Base-by-base conservation (phyloP, 2,329 filamentous ascomycete genomes). In the Ophiosphaerella korrae region DNA sequence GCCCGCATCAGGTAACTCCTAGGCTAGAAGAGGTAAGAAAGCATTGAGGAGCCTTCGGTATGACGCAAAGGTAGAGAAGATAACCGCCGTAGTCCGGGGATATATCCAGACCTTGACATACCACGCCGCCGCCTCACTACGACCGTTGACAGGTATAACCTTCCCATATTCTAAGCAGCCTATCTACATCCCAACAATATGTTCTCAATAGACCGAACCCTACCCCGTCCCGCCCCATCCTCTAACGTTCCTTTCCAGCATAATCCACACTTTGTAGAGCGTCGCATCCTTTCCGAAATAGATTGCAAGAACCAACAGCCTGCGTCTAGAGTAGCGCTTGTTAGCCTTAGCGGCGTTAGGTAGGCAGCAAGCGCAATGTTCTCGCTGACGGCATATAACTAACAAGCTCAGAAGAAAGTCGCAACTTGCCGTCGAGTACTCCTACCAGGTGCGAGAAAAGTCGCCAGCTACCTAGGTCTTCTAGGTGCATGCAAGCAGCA, bases 261-360 rank as follows among this genome's bases (percentile, higher is more conserved):
- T 9, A 64, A 68, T 34, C 31, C 44, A 8, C 48, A 68, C 38
- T 70, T 68, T 44, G 45, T 70, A 7, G 53, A 61, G 8, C 60
- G 66, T 12, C 34, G 45, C 0, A 52, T 39, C 3, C 42, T 64
- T 3, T 13, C 12, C 3, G 46, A 16, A n/a, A 34, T 50, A 38
- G 36, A 24, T 50, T 12, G 7, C 9, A 24, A 48, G 13, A 50
- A 16, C 34, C 7, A 33, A 33, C 9, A 11, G 13, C 39, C 42
- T 31, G 50, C 39, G 14, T 43, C 26, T 8, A 32, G 52, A 21
- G 42, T 50, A 21, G 55, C 59, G 8, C 41, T 62, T 18, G 26
- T 29, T 29, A 5, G 26, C 26, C 26, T 29, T 29, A 5, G 26
- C 5, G 26, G 26, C 26, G 3, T 48, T 60, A 36, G 59, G 59